phyloP scores from a whole-genome alignment of 1,284 basidiomycete genomes.

The Ceraceosorus bombacis region DNA sequence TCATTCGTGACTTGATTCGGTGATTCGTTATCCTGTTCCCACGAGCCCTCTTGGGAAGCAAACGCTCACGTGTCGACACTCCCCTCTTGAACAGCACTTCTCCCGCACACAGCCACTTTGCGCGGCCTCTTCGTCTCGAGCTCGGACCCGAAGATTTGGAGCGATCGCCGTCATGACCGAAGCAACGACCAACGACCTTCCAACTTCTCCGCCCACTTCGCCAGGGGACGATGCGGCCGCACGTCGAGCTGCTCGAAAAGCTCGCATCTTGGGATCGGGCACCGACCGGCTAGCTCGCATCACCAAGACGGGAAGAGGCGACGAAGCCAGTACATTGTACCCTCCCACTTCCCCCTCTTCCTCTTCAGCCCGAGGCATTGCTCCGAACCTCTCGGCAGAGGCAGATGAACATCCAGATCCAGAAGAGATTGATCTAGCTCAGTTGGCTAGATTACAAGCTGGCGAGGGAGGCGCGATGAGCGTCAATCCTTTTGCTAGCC shows the following conservation, averaged over 20 bases:
- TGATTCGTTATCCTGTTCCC: too few species aligned
- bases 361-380: not conserved
- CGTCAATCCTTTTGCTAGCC: not conserved
- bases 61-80: too few species aligned
- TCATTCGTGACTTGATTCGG: too few species aligned
- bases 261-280: conserved; percentile 40
- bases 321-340: conserved; percentile 34
- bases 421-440: conserved; percentile 28
- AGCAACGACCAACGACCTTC: too few species aligned
- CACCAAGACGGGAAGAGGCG: conserved; percentile 43
- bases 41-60: too few species aligned
- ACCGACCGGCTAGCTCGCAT: conserved; percentile 45
- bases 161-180: too few species aligned
- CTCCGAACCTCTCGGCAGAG: not conserved
- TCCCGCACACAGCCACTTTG: too few species aligned
- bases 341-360: conserved; percentile 15
- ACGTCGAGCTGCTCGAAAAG: conserved; percentile 43
- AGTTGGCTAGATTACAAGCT: conserved; percentile 1
- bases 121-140: too few species aligned
- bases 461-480: not conserved
- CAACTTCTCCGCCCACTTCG: not conserved
- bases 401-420: conserved; percentile 28
- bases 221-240: conserved; percentile 29
- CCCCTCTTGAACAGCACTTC: too few species aligned
- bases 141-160: too few species aligned